A percentile compares a stretch with the other conserved stretches of the same genome.
phyloP scores from a whole-genome alignment of 257 asterid genomes.

The Rubia yunnanensis region DNA sequence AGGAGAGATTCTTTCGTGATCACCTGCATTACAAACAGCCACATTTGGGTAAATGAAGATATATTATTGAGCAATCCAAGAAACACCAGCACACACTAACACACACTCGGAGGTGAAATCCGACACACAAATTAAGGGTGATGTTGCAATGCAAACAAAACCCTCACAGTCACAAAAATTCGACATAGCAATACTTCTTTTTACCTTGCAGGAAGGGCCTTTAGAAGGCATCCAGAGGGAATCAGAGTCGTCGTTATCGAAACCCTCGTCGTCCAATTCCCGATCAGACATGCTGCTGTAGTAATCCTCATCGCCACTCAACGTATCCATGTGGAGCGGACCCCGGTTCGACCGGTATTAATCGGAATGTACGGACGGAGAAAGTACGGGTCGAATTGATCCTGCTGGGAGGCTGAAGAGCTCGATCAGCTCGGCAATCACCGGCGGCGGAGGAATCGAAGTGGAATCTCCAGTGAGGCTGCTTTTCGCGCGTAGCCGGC shows the following conservation, averaged over 20 bases:
- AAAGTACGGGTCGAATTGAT: conserved; percentile 4
- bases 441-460: conserved; percentile 4
- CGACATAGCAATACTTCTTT: not conserved
- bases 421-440: conserved; percentile 2
- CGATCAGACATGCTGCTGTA: conserved; percentile 41
- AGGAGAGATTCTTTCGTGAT: conserved; percentile 80
- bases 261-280: conserved; percentile 41
- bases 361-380: not conserved
- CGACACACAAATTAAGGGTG: not conserved
- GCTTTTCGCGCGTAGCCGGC: not conserved
- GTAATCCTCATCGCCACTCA: conserved; percentile 50
- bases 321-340: conserved; percentile 36
- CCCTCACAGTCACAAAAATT: not conserved
- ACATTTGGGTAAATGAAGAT: not conserved
- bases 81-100: not conserved
- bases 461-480: conserved; percentile 9
- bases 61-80: too few species aligned
- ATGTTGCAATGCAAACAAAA: not conserved
- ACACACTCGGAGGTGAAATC: not conserved
- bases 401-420: not conserved
- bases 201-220: conserved; percentile 62
- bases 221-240: conserved; percentile 34
- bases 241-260: conserved; percentile 56
- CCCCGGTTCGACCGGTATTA: too few species aligned
- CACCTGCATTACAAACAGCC: conserved; percentile 43